These are phyloP conservation scores for Candida saitoana DNA, from an alignment of 805 yeast species.

Conservation along the genomic window DNA sequence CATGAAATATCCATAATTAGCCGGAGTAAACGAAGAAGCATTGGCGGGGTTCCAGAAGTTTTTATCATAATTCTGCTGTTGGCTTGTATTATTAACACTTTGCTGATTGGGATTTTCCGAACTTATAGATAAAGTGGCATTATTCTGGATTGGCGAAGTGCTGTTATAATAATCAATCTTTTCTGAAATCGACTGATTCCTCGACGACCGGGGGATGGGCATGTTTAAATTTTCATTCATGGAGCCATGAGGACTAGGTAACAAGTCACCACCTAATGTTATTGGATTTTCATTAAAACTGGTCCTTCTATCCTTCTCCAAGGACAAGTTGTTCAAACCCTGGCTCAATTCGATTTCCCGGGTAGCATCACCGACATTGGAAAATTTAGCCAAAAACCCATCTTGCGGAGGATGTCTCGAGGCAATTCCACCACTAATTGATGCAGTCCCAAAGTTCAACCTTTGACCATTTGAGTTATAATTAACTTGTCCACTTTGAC, in stretches of 20 bases:
- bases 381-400: constrained; percentile 58
- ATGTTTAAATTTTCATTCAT: constrained; percentile 42
- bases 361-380: constrained; percentile 65
- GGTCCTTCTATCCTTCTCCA: constrained; percentile 44
- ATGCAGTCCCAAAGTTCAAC: constrained; percentile 53
- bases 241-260: constrained; percentile 36
- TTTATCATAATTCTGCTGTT: constrained; percentile 13
- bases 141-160: constrained; percentile 43
- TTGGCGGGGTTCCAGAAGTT: constrained; percentile 67
- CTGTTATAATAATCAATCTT: constrained; percentile 56
- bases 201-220: constrained; percentile 29
- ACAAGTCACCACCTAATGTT: constrained; percentile 15
- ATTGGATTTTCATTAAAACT: constrained; percentile 38
- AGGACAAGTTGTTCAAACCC: constrained; percentile 36
- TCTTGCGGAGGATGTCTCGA: constrained; percentile 44
- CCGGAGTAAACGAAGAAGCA: constrained; percentile 57
- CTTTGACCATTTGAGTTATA: constrained; percentile 16
- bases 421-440: constrained; percentile 55
- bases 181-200: constrained; percentile 56
- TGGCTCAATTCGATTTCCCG: constrained; percentile 55
- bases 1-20: constrained; percentile 22
- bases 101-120: constrained; percentile 21
- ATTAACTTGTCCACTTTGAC: constrained; percentile 20
- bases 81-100: neutral
- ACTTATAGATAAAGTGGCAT: constrained; percentile 30